Evolutionary conservation across 106 monocot species (phyloP).

Genomic region (Platanthera zijinensis): DNA sequence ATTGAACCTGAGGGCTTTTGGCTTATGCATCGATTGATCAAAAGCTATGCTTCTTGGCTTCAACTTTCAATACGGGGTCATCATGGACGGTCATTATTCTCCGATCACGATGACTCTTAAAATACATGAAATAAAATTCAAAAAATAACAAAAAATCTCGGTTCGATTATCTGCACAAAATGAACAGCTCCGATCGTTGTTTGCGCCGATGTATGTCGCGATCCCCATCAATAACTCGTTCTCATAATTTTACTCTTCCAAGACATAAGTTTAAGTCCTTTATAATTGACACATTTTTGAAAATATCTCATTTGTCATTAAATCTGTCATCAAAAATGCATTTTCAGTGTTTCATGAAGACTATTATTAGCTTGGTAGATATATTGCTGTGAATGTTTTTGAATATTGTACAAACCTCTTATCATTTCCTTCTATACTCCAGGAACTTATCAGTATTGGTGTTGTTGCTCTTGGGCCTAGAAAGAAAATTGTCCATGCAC

Average conservation of each 20-base stretch:
- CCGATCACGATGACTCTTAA: too few relatives aligned
- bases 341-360: background rate
- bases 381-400: background rate
- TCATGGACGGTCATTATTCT: too few relatives aligned
- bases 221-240: background rate
- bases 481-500: slow-evolving; percentile 81
- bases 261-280: background rate
- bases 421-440: slow-evolving; percentile 3
- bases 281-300: background rate
- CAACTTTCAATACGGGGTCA: too few relatives aligned
- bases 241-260: background rate
- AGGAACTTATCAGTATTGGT: slow-evolving; percentile 82
- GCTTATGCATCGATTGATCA: too few relatives aligned
- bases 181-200: too few relatives aligned
- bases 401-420: background rate
- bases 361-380: background rate
- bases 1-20: too few relatives aligned
- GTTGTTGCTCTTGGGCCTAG: slow-evolving; percentile 79
- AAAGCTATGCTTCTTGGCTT: too few relatives aligned
- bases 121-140: too few relatives aligned
- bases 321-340: background rate
- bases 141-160: too few relatives aligned
- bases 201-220: too few relatives aligned
- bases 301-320: background rate
- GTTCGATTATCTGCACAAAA: too few relatives aligned